A percentile compares a stretch with the other conserved stretches of the same genome.
Conservation (phyloP, 805 yeast species). For the Metschnikowia cerradonensis region DNA sequence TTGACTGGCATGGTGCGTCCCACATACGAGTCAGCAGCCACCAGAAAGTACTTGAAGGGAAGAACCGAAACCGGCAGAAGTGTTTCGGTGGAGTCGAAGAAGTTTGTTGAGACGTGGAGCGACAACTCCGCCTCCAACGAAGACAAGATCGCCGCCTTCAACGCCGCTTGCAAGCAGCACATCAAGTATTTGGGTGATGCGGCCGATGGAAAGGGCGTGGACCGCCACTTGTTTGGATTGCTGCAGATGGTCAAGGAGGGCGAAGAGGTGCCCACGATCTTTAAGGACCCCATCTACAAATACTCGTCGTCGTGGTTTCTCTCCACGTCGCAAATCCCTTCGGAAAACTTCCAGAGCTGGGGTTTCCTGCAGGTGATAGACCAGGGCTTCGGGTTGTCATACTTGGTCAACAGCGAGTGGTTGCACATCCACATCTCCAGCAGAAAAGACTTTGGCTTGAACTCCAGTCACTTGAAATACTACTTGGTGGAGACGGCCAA, state of each 20-base stretch:
- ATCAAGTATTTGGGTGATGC: constrained; percentile 71
- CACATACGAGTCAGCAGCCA: constrained; percentile 94
- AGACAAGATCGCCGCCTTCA: constrained; percentile 64
- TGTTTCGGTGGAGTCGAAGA: constrained; percentile 66
- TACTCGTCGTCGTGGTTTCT: constrained; percentile 84
- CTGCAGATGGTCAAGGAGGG: constrained; percentile 62
- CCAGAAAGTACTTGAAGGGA: constrained; percentile 82
- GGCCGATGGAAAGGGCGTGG: constrained; percentile 82
- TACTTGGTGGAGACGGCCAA: constrained; percentile 75
- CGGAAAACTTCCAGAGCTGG: constrained; percentile 78
- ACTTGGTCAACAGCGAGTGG: constrained; percentile 84
- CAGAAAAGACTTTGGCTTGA: constrained; percentile 58
- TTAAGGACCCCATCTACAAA: constrained; percentile 67
- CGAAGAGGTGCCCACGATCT: constrained; percentile 62
- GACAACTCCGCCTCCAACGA: constrained; percentile 45
- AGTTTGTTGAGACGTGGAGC: constrained; percentile 73
- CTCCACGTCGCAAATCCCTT: constrained; percentile 85
- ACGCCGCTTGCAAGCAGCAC: constrained; percentile 71
- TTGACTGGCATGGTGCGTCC: constrained; percentile 77
- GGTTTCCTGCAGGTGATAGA: constrained; percentile 96
- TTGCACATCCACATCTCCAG: constrained; percentile 80
- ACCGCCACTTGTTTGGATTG: constrained; percentile 89
- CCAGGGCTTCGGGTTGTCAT: constrained; percentile 90
- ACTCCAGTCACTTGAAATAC: constrained; percentile 55
- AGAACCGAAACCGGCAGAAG: constrained; percentile 92